Conservation (phyloP, 371 early-diverging fungal species). For the Entomophthora muscae region DNA sequence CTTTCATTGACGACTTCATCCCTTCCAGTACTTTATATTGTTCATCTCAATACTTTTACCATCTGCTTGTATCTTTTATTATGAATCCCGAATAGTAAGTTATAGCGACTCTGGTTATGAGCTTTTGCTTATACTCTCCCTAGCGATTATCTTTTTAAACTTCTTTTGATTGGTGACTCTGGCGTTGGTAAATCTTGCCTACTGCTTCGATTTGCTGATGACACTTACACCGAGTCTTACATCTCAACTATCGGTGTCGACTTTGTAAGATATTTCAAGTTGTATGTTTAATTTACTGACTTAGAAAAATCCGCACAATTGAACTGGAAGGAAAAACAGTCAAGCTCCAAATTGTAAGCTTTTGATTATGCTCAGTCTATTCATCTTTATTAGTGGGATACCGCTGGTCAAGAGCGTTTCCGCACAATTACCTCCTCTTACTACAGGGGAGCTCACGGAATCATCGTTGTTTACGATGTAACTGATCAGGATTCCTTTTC, state of each 20-base stretch:
- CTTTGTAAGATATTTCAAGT: slow-evolving; percentile 33
- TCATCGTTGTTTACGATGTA: slow-evolving; percentile 97
- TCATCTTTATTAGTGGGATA: slow-evolving; percentile 65
- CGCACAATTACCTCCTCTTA: slow-evolving; percentile 97
- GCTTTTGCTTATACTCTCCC: slow-evolving; percentile 2
- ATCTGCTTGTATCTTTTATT: too few relatives aligned
- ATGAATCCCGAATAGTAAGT: slow-evolving; percentile 18
- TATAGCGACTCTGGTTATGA: neutral
- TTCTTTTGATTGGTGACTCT: slow-evolving; percentile 93
- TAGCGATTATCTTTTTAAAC: slow-evolving; percentile 96
- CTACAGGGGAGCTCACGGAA: slow-evolving; percentile 97
- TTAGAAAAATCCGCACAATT: slow-evolving; percentile 95
- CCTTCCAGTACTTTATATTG: too few relatives aligned
- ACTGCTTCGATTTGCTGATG: slow-evolving; percentile 95
- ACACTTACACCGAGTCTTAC: slow-evolving; percentile 95
- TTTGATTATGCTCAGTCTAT: neutral
- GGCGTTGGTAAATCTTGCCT: slow-evolving; percentile 99
- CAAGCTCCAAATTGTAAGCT: slow-evolving; percentile 92
- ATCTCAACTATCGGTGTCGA: slow-evolving; percentile 99
- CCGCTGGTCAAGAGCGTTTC: slow-evolving; percentile 99
- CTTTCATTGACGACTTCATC: too few relatives aligned
- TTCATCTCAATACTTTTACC: too few relatives aligned
- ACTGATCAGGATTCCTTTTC: slow-evolving; percentile 90
- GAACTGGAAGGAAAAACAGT: slow-evolving; percentile 94
- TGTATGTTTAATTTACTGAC: neutral